Percentiles rank a stretch among this genome's conserved stretches.
phyloP scores from a whole-genome alignment of 352 stramenopile species.

The Phytophthora pistaciae region DNA sequence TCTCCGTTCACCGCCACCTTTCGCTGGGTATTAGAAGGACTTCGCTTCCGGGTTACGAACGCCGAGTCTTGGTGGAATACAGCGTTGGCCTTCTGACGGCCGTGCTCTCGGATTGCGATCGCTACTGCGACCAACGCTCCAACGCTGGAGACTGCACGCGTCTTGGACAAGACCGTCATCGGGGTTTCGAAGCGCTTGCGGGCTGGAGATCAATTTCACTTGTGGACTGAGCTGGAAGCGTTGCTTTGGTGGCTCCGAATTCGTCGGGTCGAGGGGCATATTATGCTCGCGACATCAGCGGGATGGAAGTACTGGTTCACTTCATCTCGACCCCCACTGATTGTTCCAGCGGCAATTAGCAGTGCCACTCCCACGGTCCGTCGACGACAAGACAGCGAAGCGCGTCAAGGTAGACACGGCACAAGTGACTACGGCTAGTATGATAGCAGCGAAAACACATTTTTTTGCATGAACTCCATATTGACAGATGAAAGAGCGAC shows the following conservation, averaged over 20 bases:
- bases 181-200: not conserved
- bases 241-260: not conserved
- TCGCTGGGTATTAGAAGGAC: constrained; percentile 40
- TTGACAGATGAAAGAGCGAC: not conserved
- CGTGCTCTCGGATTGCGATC: constrained; percentile 68
- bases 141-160: constrained; percentile 13
- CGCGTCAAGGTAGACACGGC: no score
- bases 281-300: not conserved
- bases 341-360: not conserved
- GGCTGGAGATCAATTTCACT: constrained; percentile 12
- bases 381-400: not conserved
- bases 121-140: constrained; percentile 50
- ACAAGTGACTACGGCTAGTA: no score
- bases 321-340: not conserved
- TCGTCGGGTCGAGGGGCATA: not conserved
- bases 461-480: not conserved
- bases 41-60: constrained; percentile 66
- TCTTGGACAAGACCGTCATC: constrained; percentile 28
- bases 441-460: no score
- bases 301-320: not conserved
- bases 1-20: constrained; percentile 75
- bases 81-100: constrained; percentile 46
- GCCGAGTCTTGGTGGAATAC: constrained; percentile 51
- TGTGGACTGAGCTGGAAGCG: constrained; percentile 9
- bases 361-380: not conserved